Conservation (phyloP, 306 rosid species). For the Glycine latifolia region DNA sequence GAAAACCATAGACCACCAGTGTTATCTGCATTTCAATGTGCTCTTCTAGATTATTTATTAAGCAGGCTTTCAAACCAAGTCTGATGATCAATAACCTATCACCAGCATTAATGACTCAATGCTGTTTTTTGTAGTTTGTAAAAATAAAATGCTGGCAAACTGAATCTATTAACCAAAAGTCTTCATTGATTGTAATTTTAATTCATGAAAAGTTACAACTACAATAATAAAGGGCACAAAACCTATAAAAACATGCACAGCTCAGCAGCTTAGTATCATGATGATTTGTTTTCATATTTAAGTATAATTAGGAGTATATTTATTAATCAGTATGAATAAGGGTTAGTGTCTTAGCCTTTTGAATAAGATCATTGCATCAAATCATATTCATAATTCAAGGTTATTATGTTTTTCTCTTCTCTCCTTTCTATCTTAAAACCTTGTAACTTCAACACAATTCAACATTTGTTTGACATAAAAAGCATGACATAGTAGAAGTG, state of each 20-base stretch:
- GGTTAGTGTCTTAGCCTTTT: neutral
- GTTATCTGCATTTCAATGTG: neutral
- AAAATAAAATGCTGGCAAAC: conserved; percentile 1
- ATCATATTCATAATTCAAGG: neutral
- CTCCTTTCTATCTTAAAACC: neutral
- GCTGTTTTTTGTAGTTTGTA: neutral
- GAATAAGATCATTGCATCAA: neutral
- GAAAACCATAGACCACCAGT: neutral
- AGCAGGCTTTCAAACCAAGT: conserved; percentile 3
- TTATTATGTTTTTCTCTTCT: neutral
- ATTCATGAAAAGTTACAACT: conserved; percentile 13
- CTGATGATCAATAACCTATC: neutral
- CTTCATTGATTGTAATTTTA: neutral
- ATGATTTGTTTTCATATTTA: neutral
- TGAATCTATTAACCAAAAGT: conserved; percentile 2
- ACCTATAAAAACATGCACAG: neutral
- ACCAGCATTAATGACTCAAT: neutral
- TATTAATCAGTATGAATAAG: neutral
- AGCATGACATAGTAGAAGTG: conserved; percentile 8
- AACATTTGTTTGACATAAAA: conserved; percentile 25
- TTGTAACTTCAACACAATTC: neutral
- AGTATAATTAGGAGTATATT: neutral
- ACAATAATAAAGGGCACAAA: neutral
- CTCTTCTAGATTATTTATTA: neutral
- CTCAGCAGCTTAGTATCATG: neutral